Evolutionary conservation across 768 basidiomycete species (phyloP), one percentile per base, ranked within the genome.

Genomic region (Daedaleopsis nitida): DNA sequence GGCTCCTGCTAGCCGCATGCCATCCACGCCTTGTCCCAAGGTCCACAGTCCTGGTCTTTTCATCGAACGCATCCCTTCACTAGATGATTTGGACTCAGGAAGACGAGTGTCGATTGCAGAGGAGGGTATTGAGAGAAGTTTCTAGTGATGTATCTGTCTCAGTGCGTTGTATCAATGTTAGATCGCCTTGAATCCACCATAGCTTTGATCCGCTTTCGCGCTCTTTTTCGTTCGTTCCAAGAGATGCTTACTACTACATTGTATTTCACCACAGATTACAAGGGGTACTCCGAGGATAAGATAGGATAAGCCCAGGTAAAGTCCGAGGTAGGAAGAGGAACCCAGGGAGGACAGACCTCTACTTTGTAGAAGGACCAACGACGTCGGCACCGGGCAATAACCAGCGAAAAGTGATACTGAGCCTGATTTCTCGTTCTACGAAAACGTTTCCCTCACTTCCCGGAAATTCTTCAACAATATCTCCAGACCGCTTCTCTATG

Each of bases 321-420:
- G 44, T n/a, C 21, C 44, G 14, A 43, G n/a, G n/a, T n/a, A n/a
- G n/a, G n/a, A n/a, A n/a, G n/a, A n/a, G n/a, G 45, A n/a, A 19
- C 17, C 45, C 21, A 19, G 45, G 17, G 45, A 19, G 14, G 7
- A 16, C n/a, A n/a, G 45, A 16, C 45, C 45, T 5, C 23, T 27
- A 10, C 21, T n/a, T 8, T 13, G 23, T 34, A 7, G 54, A 35
- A 21, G 50, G 16, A 10, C 74, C 75, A n/a, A 94, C 86, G 35
- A 93, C 73, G 59, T 95, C 91, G 53, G 91, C 95, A 0, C 93
- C 94, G 17, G 87, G 85, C 16, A 92, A 81, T 64, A 96, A 75
- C 91, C 93, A 94, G 55, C 94, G 81, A 71, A 92, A 89, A 8
- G 94, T 98, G 53, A 96, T 80, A 69, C 93, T 96, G 65, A 96